These are phyloP conservation scores for Posidonia australis DNA, from an alignment of 106 monocot species.

Conservation along the genomic window DNA sequence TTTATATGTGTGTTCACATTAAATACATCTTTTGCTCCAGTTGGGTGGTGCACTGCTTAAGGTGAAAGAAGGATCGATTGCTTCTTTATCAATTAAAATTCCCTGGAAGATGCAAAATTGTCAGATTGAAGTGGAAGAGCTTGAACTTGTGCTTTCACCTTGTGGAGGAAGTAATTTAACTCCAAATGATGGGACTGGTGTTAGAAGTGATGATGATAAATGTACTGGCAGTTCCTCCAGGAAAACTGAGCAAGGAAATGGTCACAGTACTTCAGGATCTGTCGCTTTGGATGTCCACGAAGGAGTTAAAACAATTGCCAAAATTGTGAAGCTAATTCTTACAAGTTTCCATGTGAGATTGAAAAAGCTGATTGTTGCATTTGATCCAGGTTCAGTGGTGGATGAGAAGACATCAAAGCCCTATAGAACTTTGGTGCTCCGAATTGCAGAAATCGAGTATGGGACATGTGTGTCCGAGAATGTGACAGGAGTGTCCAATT, in stretches of 20 bases:
- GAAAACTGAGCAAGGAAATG: conserved; percentile 17
- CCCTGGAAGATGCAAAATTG: conserved; percentile 69
- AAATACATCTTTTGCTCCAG: conserved; percentile 25
- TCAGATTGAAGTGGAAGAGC: conserved; percentile 84
- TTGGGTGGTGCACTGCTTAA: conserved; percentile 45
- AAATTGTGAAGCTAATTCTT: conserved; percentile 80
- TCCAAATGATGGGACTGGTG: conserved; percentile 4
- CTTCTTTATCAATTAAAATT: conserved; percentile 67
- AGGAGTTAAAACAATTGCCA: conserved; percentile 92
- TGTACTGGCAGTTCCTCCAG: conserved; percentile 10
- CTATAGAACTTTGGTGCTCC: conserved; percentile 47
- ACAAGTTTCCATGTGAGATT: conserved; percentile 77
- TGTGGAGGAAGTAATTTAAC: conserved; percentile 15
- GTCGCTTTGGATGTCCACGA: conserved; percentile 60
- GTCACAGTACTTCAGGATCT: conserved; percentile 14
- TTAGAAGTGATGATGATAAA: conserved; percentile 17
- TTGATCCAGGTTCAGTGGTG: conserved; percentile 46
- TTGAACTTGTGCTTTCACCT: conserved; percentile 77
- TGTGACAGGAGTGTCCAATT: not conserved
- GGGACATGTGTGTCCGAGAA: conserved; percentile 74
- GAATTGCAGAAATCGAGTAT: conserved; percentile 72
- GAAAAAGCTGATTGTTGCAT: conserved; percentile 71
- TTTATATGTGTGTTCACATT: not conserved
- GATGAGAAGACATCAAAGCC: conserved; percentile 20
- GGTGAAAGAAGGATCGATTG: conserved; percentile 89